Evolutionary conservation across 148 eudicot genomes (phyloP).

Genomic region (Nepenthes mirabilis): DNA sequence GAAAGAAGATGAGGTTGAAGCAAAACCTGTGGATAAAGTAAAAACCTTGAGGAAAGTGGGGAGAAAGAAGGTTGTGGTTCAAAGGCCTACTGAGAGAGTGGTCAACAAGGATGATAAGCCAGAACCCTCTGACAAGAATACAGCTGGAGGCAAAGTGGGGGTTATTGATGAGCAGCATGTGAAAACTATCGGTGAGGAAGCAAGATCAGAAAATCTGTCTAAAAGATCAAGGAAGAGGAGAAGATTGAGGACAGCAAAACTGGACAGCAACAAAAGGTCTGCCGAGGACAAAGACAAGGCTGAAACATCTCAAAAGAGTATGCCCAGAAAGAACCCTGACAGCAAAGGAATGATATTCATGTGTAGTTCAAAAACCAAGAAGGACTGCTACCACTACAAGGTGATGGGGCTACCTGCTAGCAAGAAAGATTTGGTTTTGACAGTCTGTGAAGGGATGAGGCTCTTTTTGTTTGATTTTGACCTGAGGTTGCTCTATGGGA

Average conservation of each 20-base stretch:
- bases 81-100: constrained; percentile 8
- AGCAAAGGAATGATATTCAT: constrained; percentile 93
- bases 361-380: constrained; percentile 89
- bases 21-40: constrained; percentile 9
- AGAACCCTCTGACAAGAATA: constrained; percentile 1
- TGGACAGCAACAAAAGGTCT: constrained; percentile 12
- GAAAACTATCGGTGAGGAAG: constrained; percentile 4
- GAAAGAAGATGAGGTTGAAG: constrained; percentile 14
- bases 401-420: constrained; percentile 79
- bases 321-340: constrained; percentile 30
- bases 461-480: constrained; percentile 78
- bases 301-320: constrained; percentile 38
- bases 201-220: constrained; percentile 6
- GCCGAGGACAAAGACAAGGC: constrained; percentile 24
- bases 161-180: constrained; percentile 3
- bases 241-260: constrained; percentile 13
- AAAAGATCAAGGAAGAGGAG: constrained; percentile 12
- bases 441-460: constrained; percentile 79
- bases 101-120: constrained; percentile 4
- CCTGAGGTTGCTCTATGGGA: constrained; percentile 74
- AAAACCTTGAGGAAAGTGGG: constrained; percentile 8
- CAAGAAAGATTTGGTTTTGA: constrained; percentile 62
- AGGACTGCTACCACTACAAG: constrained; percentile 65
- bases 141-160: constrained; percentile 2
- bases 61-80: constrained; percentile 5